Evolutionary conservation across 768 basidiomycete genomes (phyloP), one percentile per base, ranked within the genome.

Genomic region (Omphalotus guepiniiformis): DNA sequence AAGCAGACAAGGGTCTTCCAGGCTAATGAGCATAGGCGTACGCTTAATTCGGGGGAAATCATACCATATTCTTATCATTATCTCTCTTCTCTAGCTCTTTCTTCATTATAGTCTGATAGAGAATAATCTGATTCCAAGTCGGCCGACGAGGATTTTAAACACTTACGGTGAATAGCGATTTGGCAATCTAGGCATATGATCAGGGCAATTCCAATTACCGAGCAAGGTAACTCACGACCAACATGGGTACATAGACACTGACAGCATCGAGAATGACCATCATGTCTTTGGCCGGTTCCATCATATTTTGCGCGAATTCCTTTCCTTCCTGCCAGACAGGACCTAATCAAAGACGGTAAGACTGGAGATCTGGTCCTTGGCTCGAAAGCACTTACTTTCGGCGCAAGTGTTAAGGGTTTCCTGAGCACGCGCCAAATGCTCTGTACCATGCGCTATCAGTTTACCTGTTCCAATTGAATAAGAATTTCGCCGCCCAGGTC

Each of bases 31-130:
- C 9, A 32, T 32, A 8, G 30, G n/a, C 8, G n/a, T 32, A 21
- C 26, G 40, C 16, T 6, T 26, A 15, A n/a, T 6, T 28, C 16
- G 6, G 39, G 22, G 22, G 9, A 13, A 8, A 29, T 18, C 22
- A 16, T 39, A 50, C 49, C 35, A 50, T 34, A 23, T 50, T 50
- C 37, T 50, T 44, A 19, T 50, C 42, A 30, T 50, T 50, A 26
- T 39, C 32, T 37, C 36, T 30, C 7, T 36, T 21, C 26, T 50
- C 49, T 21, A 50, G 16, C 37, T 50, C 49, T 15, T 41, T 41
- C 23, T 42, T 41, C 12, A 49, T 40, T 25, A 49, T 42, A 15
- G 39, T n/a, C 48, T 49, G 28, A 15, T 32, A 2, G 29, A 45
- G 18, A 35, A 35, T 19, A 19, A 42, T 15, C 6, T 9, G 26